A percentile compares a stretch with the other conserved stretches of the same genome.
Conservation (phyloP, 2,329 filamentous ascomycete species). For the Epichloe glyceriae region DNA sequence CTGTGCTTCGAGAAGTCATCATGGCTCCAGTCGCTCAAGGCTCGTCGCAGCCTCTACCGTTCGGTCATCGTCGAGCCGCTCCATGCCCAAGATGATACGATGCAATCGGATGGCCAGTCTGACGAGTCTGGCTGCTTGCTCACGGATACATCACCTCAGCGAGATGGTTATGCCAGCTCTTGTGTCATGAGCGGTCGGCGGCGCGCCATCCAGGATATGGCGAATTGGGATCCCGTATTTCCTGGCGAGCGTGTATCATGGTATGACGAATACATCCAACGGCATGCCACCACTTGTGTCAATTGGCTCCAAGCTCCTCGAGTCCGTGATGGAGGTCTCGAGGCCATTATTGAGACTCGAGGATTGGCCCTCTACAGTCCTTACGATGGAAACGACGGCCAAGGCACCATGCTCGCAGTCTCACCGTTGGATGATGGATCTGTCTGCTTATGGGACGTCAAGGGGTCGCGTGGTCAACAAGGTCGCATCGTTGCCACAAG, state of each 20-base stretch:
- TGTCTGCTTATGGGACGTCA: slow-evolving; percentile 75
- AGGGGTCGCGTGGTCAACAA: slow-evolving; percentile 36
- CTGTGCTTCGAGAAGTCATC: slow-evolving; percentile 60
- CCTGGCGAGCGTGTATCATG: slow-evolving; percentile 61
- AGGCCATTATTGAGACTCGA: slow-evolving; percentile 49
- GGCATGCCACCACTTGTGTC: slow-evolving; percentile 59
- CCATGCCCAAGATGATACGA: slow-evolving; percentile 6
- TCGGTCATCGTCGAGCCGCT: slow-evolving; percentile 12
- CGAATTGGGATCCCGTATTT: slow-evolving; percentile 75
- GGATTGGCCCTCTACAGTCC: slow-evolving; percentile 56
- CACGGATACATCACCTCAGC: background rate
- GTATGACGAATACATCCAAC: slow-evolving; percentile 81
- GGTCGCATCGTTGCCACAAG: slow-evolving; percentile 56
- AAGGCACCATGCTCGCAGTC: slow-evolving; percentile 43
- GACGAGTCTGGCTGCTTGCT: background rate
- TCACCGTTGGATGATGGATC: slow-evolving; percentile 77
- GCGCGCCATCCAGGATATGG: slow-evolving; percentile 39
- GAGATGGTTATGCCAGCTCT: background rate
- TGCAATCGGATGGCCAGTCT: slow-evolving; percentile 1
- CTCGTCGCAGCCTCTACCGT: slow-evolving; percentile 19
- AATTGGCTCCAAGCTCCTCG: slow-evolving; percentile 63
- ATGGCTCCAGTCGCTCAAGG: slow-evolving; percentile 48
- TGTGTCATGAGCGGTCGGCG: background rate
- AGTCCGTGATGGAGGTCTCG: slow-evolving; percentile 25
- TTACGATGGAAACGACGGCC: slow-evolving; percentile 33